These are phyloP conservation scores for Fonsecaea pugnacius DNA, from an alignment of 2,329 filamentous ascomycete species.

Conservation along the genomic window DNA sequence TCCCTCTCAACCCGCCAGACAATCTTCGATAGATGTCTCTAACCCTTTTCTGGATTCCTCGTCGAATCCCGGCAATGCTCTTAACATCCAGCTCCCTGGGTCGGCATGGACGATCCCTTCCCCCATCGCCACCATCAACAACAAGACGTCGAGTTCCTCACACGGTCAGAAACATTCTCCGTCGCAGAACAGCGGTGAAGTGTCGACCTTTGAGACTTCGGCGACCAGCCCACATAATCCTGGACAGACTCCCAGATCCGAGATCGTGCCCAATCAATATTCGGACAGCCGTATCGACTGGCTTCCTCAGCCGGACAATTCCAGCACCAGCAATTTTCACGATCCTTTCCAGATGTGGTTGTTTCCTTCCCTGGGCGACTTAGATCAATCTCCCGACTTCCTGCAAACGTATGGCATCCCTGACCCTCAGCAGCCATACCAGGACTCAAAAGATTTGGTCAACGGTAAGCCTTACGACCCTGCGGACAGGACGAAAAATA, in stretches of 20 bases:
- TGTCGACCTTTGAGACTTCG: conserved; percentile 29
- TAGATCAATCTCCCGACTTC: conserved; percentile 33
- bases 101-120: conserved; percentile 26
- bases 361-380: conserved; percentile 33
- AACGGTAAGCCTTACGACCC: conserved; percentile 19
- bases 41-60: conserved; percentile 25
- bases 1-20: conserved; percentile 20
- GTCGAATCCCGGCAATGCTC: conserved; percentile 21
- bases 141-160: conserved; percentile 21
- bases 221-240: conserved; percentile 28
- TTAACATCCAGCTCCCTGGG: conserved; percentile 24
- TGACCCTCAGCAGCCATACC: conserved; percentile 20
- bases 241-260: conserved; percentile 29
- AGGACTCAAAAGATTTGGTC: conserved; percentile 23
- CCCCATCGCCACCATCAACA: conserved; percentile 24
- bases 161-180: conserved; percentile 24
- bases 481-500: conserved; percentile 30
- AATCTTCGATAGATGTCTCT: conserved; percentile 28
- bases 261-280: conserved; percentile 29
- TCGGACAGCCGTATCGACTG: conserved; percentile 27
- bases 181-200: conserved; percentile 30
- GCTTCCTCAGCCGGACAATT: conserved; percentile 27
- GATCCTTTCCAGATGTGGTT: conserved; percentile 36
- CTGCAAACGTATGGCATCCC: conserved; percentile 28
- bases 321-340: conserved; percentile 30